These are phyloP conservation scores for Xylariaceae sp. DNA, from an alignment of 2,329 filamentous ascomycete species.

Conservation along the genomic window DNA sequence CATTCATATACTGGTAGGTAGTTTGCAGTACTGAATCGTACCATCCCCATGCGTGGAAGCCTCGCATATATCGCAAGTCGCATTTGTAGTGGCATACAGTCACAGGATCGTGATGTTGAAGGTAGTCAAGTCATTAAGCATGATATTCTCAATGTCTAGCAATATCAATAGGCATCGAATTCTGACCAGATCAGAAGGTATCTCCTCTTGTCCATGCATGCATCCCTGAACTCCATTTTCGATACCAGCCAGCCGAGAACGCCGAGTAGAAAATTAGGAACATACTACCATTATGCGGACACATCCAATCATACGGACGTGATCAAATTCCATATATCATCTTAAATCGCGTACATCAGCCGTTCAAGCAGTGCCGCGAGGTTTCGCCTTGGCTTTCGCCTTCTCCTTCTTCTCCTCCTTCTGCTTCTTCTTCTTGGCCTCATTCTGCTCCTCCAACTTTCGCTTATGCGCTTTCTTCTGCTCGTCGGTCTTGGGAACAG, in stretches of 20 bases:
- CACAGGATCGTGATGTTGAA: no score
- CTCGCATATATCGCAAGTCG: no score
- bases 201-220: constrained; percentile 7
- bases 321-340: no score
- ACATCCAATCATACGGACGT: no score
- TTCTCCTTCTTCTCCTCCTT: constrained; percentile 96
- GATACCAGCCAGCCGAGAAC: constrained; percentile 10
- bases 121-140: no score
- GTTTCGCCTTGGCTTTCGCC: constrained; percentile 84
- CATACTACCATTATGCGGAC: no score
- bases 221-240: constrained; percentile 18
- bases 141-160: no score
- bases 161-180: background rate
- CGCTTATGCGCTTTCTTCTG: constrained; percentile 84
- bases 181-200: constrained; percentile 12
- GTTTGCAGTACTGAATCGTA: no score
- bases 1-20: no score
- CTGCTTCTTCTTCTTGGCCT: constrained; percentile 90
- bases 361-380: constrained; percentile 49
- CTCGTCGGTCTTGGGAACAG: constrained; percentile 79
- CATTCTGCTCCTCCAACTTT: constrained; percentile 88
- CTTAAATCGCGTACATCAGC: background rate
- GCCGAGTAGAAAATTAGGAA: no score
- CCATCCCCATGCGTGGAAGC: no score
- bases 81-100: no score